Conservation (phyloP, 202 grass and related monocot genomes). For the Carex sylvatica region DNA sequence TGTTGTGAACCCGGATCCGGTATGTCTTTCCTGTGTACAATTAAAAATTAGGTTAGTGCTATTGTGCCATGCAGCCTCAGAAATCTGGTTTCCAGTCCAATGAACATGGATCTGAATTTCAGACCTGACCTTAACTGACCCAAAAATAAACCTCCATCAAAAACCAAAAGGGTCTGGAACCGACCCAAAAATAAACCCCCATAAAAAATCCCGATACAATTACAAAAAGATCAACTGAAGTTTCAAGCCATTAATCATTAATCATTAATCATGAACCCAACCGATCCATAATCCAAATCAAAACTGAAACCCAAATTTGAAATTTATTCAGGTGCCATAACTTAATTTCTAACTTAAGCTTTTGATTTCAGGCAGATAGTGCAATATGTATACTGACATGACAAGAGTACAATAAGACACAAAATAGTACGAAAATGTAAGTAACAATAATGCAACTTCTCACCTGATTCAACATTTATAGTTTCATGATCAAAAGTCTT, state of each 20-base stretch:
- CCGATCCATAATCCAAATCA: not conserved
- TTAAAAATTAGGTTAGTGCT: constrained; percentile 1
- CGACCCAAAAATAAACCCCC: not conserved
- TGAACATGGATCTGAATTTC: not conserved
- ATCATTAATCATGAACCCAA: not conserved
- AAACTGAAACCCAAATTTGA: constrained; percentile 2
- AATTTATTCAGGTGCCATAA: not conserved
- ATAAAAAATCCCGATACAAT: not conserved
- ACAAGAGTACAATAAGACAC: constrained; percentile 1
- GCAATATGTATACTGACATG: not conserved
- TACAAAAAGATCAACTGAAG: not conserved
- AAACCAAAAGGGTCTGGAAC: not conserved
- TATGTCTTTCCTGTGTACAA: constrained; percentile 68
- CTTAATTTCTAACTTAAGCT: not conserved
- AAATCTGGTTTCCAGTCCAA: not conserved
- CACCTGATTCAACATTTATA: constrained; percentile 80
- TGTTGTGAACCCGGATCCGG: constrained; percentile 77
- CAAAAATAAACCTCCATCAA: not conserved
- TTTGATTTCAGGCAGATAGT: not conserved
- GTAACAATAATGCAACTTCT: not conserved
- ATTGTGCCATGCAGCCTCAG: constrained; percentile 10
- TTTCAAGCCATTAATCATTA: not conserved
- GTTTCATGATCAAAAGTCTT: constrained; percentile 61
- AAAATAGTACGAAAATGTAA: not conserved
- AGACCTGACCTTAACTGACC: no score